Percentiles rank a stretch among this genome's conserved stretches.
Evolutionary conservation across 1,139 yeast species (phyloP).

Genomic region (Fermentozyma sake): DNA sequence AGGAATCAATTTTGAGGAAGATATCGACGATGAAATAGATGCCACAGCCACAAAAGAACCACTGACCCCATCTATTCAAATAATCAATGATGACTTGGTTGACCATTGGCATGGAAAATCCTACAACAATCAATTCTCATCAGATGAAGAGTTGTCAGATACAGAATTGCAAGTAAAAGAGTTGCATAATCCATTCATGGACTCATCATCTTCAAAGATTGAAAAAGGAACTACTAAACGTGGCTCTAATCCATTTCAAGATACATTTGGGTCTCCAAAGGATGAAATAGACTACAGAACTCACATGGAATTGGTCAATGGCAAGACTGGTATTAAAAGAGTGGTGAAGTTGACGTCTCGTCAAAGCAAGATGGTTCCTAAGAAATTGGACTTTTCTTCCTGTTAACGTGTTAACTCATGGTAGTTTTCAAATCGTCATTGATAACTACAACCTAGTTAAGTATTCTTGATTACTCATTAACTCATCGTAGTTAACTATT

Average conservation of each 20-base stretch:
- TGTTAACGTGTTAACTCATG: slow-evolving; percentile 2
- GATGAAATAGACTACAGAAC: slow-evolving; percentile 27
- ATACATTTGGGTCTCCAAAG: slow-evolving; percentile 4
- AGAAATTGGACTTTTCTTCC: slow-evolving; percentile 31
- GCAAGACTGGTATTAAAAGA: slow-evolving; percentile 35
- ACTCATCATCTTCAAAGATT: slow-evolving; percentile 4
- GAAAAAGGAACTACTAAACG: slow-evolving; percentile 1
- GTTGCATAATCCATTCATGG: slow-evolving; percentile 11
- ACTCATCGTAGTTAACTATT: too few relatives aligned
- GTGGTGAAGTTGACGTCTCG: slow-evolving; percentile 29
- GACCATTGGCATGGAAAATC: slow-evolving; percentile 38
- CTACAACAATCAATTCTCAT: slow-evolving; percentile 20
- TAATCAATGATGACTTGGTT: slow-evolving; percentile 31
- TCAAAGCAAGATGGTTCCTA: slow-evolving; percentile 37
- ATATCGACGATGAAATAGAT: slow-evolving; percentile 10
- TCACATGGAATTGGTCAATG: slow-evolving; percentile 36
- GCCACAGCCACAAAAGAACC: slow-evolving; percentile 6
- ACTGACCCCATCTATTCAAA: slow-evolving; percentile 32
- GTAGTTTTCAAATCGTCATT: too few relatives aligned
- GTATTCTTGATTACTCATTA: too few relatives aligned
- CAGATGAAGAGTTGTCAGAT: slow-evolving; percentile 27
- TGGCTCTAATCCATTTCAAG: slow-evolving; percentile 7
- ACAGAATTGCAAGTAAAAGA: slow-evolving; percentile 7
- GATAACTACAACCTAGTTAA: too few relatives aligned
- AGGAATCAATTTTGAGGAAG: slow-evolving; percentile 11